Conservation (phyloP, 331 rosid genomes). For the Pyrus hybrid region DNA sequence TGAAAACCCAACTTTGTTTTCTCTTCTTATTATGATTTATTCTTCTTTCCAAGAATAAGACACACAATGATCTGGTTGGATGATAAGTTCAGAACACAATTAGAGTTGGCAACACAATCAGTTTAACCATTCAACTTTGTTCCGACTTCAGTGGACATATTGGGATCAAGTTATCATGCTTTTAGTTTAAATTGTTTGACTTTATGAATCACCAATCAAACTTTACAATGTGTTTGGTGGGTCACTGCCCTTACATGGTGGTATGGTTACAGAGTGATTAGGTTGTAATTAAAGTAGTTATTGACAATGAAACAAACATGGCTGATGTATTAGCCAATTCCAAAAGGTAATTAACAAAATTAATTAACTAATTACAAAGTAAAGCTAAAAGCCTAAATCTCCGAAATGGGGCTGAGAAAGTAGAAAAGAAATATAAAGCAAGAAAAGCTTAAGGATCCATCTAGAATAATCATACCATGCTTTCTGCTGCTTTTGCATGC, state of each 20-base stretch:
- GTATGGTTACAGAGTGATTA: too few species aligned
- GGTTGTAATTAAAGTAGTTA: neutral
- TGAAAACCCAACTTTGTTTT: too few species aligned
- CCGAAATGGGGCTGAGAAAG: conserved; percentile 11
- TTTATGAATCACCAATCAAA: neutral
- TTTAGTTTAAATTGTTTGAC: neutral
- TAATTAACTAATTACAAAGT: neutral
- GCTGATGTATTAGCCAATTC: neutral
- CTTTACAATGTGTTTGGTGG: neutral
- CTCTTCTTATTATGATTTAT: neutral
- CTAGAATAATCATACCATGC: neutral
- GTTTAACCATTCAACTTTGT: neutral
- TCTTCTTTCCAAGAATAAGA: neutral
- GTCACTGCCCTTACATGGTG: neutral
- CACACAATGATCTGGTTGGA: neutral
- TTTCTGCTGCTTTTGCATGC: neutral
- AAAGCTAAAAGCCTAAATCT: neutral
- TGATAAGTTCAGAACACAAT: neutral
- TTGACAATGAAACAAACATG: neutral
- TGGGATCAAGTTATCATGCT: neutral
- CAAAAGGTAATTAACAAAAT: neutral
- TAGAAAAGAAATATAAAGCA: neutral
- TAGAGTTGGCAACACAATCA: neutral
- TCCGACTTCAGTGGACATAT: neutral
- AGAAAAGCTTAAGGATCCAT: neutral